These are phyloP conservation scores for Hammondia hammondi DNA, from an alignment of 169 alveolate genomes.

Conservation along the genomic window DNA sequence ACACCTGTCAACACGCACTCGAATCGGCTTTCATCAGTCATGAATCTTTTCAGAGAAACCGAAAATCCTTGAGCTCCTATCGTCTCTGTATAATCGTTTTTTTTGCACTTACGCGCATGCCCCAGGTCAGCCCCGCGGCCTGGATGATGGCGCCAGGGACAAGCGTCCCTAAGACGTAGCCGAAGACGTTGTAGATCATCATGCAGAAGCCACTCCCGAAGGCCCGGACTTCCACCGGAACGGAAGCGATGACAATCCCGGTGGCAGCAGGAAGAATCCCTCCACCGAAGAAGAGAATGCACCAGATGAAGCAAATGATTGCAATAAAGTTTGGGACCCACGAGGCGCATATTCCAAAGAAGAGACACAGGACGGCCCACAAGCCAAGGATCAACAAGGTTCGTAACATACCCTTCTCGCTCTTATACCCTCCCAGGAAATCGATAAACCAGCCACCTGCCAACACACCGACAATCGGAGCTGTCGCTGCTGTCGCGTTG, in stretches of 20 bases:
- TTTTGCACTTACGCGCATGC: constrained; percentile 45
- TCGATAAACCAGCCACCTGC: constrained; percentile 59
- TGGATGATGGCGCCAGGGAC: constrained; percentile 57
- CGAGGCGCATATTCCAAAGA: constrained; percentile 40
- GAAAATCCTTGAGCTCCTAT: too few species aligned
- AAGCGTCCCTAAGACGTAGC: constrained; percentile 58
- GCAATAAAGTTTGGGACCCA: constrained; percentile 4
- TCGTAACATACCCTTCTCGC: constrained; percentile 45
- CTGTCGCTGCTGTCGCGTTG: constrained; percentile 60
- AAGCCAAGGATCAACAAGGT: constrained; percentile 3
- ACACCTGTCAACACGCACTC: too few species aligned
- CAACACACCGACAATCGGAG: constrained; percentile 56
- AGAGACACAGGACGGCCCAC: constrained; percentile 34
- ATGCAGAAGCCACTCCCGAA: constrained; percentile 66
- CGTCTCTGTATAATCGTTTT: neutral
- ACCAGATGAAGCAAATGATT: constrained; percentile 40
- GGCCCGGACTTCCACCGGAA: constrained; percentile 59
- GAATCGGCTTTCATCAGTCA: too few species aligned
- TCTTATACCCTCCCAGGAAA: constrained; percentile 50
- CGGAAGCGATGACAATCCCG: constrained; percentile 63
- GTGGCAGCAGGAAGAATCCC: constrained; percentile 65
- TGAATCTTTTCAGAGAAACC: too few species aligned
- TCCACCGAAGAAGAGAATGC: constrained; percentile 55
- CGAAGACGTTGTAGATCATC: constrained; percentile 63
- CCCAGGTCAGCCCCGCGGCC: constrained; percentile 56